Evolutionary conservation across 1,139 yeast species (phyloP).

Genomic region (Arxiozyma slooffiae): DNA sequence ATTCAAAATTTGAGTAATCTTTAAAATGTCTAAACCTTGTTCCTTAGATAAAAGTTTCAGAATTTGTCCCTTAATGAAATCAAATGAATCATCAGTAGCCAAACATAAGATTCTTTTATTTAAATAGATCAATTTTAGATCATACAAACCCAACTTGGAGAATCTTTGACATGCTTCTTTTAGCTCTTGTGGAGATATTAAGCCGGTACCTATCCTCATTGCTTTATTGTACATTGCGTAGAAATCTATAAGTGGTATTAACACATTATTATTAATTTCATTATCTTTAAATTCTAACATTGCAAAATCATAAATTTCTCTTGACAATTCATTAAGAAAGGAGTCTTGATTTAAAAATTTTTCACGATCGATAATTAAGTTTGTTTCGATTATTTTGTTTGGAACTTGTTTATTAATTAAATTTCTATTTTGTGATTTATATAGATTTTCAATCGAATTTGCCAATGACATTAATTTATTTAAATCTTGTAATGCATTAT

Average conservation of each 20-base stretch:
- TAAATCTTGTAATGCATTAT: conserved; percentile 66
- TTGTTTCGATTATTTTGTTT: conserved; percentile 14
- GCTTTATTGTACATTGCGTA: conserved; percentile 54
- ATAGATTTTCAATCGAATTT: conserved; percentile 56
- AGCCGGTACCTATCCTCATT: conserved; percentile 44
- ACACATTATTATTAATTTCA: conserved; percentile 33
- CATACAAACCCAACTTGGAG: conserved; percentile 39
- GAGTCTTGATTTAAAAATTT: conserved; percentile 26
- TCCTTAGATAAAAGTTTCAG: too few relatives aligned
- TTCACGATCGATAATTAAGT: conserved; percentile 32
- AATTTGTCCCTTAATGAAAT: too few relatives aligned
- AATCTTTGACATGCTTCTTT: conserved; percentile 43
- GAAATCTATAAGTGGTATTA: conserved; percentile 48
- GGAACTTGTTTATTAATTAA: too few relatives aligned
- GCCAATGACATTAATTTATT: conserved; percentile 71
- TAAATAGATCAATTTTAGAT: conserved; percentile 34
- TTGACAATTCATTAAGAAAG: conserved; percentile 35
- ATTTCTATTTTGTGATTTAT: conserved; percentile 13
- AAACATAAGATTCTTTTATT: too few relatives aligned
- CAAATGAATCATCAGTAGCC: too few relatives aligned
- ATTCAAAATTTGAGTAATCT: too few relatives aligned
- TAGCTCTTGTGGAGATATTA: conserved; percentile 51
- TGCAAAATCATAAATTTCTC: conserved; percentile 52
- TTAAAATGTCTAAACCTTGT: too few relatives aligned
- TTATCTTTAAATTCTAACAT: conserved; percentile 34